Evolutionary conservation across 2,329 filamentous ascomycete genomes (phyloP), one percentile per base, ranked within the genome.

Genomic region (Fonsecaea multimorphosa): DNA sequence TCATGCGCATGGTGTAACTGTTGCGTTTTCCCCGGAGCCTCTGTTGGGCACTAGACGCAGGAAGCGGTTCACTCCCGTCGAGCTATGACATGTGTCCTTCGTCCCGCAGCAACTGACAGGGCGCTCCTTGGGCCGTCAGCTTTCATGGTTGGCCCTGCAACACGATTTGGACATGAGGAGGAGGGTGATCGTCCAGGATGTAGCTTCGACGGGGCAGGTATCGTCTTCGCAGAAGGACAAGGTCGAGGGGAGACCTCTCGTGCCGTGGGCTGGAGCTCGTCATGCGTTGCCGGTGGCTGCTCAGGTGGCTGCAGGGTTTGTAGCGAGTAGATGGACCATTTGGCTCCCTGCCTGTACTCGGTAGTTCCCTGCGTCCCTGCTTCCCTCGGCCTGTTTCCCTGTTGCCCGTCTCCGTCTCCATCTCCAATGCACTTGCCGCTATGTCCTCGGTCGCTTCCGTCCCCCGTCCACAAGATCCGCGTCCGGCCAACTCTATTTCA

Each of bases 401-500:
- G n/a, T n/a, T n/a, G n/a, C n/a, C n/a, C n/a, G n/a, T 34, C 19
- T 59, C 61, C 55, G 61, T 59, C 40, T 44, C 61, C 61, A 44
- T 64, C 32, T 40, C 51, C 40, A 2, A 19, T 31, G 24, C 24
- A 53, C 57, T 31, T 8, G n/a, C n/a, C n/a, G n/a, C n/a, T n/a
- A n/a, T n/a, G n/a, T n/a, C n/a, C n/a, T n/a, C n/a, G n/a, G n/a
- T n/a, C n/a, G n/a, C n/a, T n/a, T n/a, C 61, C 61, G 54, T 64
- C 31, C 53, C 51, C 40, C 4, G 29, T 29, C 16, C 22, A 52
- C 57, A 19, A 59, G 19, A 27, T 27, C 57, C 22, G 44, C 31
- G 22, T 27, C 36, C 58, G 24, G 52, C 38, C 66, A 68, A 63
- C 66, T 68, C 59, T 63, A 63, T 68, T 65, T 63, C 53, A 38